Evolutionary conservation across 2,329 filamentous ascomycete species (phyloP).

Genomic region (Aspergillus intermedius): DNA sequence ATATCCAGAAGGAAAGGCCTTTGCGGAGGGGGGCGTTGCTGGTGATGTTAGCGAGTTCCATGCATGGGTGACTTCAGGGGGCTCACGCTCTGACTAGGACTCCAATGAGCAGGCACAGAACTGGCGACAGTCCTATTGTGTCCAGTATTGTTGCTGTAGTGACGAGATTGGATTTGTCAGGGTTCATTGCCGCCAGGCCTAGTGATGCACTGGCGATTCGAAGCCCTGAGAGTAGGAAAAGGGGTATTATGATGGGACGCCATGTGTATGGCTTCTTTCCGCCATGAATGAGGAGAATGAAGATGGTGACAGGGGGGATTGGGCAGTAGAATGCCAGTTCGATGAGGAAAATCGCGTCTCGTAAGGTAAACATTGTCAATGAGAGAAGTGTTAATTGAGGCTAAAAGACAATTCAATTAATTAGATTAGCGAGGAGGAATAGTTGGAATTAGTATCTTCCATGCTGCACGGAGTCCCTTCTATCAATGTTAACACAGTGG

Average conservation of each 20-base stretch:
- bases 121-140: conserved; percentile 11
- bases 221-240: conserved; percentile 8
- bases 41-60: conserved; percentile 1
- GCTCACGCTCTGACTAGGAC: conserved; percentile 11
- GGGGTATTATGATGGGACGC: conserved; percentile 11
- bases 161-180: conserved; percentile 7
- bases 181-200: conserved; percentile 8
- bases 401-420: background rate
- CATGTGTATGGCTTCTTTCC: conserved; percentile 11
- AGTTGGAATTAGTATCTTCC: too few species aligned
- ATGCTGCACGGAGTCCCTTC: too few species aligned
- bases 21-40: conserved; percentile 11
- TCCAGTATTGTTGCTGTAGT: conserved; percentile 10
- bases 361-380: conserved; percentile 10
- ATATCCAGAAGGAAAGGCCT: conserved; percentile 9
- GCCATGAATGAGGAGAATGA: conserved; percentile 11
- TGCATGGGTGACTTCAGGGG: background rate
- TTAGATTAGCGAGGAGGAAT: too few species aligned
- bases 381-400: background rate
- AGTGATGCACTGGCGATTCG: conserved; percentile 8
- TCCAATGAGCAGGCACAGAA: conserved; percentile 9
- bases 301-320: conserved; percentile 9
- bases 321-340: conserved; percentile 13
- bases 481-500: too few species aligned
- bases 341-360: conserved; percentile 12